A percentile compares a stretch with the other conserved stretches of the same genome.
These are phyloP conservation scores for Neoconidiobolus thromboides DNA, from an alignment of 371 early-diverging fungal genomes.

Conservation along the genomic window DNA sequence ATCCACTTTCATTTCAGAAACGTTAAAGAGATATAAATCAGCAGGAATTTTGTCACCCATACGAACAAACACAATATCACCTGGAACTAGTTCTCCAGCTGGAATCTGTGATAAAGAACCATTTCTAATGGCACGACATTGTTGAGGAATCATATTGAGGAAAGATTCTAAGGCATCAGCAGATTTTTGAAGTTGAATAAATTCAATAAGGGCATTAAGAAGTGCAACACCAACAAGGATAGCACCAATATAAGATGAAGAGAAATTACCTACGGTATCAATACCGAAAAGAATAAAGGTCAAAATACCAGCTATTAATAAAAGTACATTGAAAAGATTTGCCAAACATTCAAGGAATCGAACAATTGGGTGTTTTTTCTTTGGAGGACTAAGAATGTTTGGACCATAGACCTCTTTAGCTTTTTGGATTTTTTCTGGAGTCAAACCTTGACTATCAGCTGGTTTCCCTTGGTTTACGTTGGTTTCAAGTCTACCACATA, in stretches of 20 bases:
- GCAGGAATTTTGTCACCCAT: slow-evolving; percentile 92
- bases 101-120: slow-evolving; percentile 33
- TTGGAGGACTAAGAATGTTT: slow-evolving; percentile 74
- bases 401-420: slow-evolving; percentile 26
- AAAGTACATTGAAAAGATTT: slow-evolving; percentile 66
- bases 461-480: slow-evolving; percentile 33
- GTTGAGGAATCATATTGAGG: slow-evolving; percentile 68
- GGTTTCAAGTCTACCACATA: slow-evolving; percentile 33
- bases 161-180: slow-evolving; percentile 75
- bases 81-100: slow-evolving; percentile 55
- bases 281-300: slow-evolving; percentile 56
- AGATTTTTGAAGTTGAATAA: slow-evolving; percentile 71
- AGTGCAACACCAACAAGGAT: slow-evolving; percentile 75
- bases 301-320: slow-evolving; percentile 63
- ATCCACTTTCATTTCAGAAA: slow-evolving; percentile 81
- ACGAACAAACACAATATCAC: slow-evolving; percentile 70
- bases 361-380: slow-evolving; percentile 44
- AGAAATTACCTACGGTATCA: slow-evolving; percentile 38
- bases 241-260: slow-evolving; percentile 69
- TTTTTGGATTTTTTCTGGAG: slow-evolving; percentile 14
- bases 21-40: slow-evolving; percentile 52
- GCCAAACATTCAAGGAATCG: slow-evolving; percentile 50
- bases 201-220: slow-evolving; percentile 80
- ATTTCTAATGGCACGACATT: slow-evolving; percentile 57
- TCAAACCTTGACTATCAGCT: slow-evolving; percentile 46